Evolutionary conservation across 1,139 yeast genomes (phyloP), one percentile per base, ranked within the genome.

Genomic region (Debaryomycetaceae sp.): DNA sequence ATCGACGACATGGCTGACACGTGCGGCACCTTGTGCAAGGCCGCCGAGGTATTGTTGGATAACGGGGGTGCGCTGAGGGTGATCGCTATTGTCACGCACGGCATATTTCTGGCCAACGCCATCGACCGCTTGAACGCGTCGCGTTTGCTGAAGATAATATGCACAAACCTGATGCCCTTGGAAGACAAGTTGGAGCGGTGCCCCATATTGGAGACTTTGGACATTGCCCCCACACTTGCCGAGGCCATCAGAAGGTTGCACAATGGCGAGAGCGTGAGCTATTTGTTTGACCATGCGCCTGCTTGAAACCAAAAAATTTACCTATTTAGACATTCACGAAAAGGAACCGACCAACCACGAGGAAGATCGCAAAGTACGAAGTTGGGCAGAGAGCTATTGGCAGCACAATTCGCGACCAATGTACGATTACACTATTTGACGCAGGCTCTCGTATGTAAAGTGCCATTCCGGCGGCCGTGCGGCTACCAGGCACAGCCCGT

Each of bases 1-100:
- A 94, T 91, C 27, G 98, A 91, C 61, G 98, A 91, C 55, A 89
- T 91, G 95, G 98, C 97, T 29, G 98, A 91, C 55, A 91, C 98
- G 15, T 91, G 97, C 63, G 97, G 97, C 37, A 91, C 98, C 3
- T 67, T 91, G 44, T 93, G 89, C 40, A 91, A 89, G 62, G 97
- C 98, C 25, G 96, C 96, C 16, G 96, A 89, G 46, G 80, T 91
- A 4, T 65, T 91, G 38, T 58, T 89, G 40, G 83, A 78, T 29
- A 83, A 88, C 50, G 81, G 79, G 16, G 77, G 77, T 16, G 97
- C 97, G 13, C 65, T 75, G 45, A 69, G 80, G 38, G 97, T 91
- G 27, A 82, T 91, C 49, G 97, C 97, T 27, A 83, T 91, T 41
- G 96, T 91, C 19, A 91, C 98, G 4, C 98, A 91, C 57, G 98